Percentiles rank a stretch among this genome's conserved stretches.
Evolutionary conservation across 176 grass and related monocot species (phyloP).

Genomic region (Olyra latifolia): DNA sequence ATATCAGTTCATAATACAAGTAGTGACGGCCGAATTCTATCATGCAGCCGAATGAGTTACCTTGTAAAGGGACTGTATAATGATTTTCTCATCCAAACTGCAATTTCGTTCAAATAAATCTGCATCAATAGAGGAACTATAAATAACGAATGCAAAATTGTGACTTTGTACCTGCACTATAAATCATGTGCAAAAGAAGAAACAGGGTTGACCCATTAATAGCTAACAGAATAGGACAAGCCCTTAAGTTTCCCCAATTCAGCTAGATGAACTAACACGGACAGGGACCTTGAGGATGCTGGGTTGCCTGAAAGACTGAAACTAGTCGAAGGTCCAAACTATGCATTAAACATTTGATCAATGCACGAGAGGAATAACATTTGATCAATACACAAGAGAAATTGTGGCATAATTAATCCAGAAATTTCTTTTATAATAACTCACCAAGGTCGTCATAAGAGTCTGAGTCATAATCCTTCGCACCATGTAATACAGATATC

Average conservation of each 20-base stretch:
- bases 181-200: neutral
- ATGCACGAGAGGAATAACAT: neutral
- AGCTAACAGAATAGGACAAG: neutral
- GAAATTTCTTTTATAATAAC: neutral
- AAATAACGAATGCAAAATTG: slow-evolving; percentile 21
- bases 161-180: neutral
- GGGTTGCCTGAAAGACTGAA: neutral
- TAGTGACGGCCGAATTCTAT: neutral
- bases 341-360: neutral
- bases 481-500: slow-evolving; percentile 7
- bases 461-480: slow-evolving; percentile 5
- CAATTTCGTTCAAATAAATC: slow-evolving; percentile 6
- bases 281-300: neutral
- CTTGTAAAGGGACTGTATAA: slow-evolving; percentile 76
- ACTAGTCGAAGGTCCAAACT: neutral
- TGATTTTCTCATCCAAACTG: slow-evolving; percentile 62
- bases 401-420: neutral
- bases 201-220: neutral
- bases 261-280: neutral
- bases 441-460: slow-evolving; percentile 16
- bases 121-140: slow-evolving; percentile 24
- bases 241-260: neutral
- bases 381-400: neutral
- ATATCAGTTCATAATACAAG: slow-evolving; percentile 34
- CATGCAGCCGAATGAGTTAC: slow-evolving; percentile 45